Evolutionary conservation across 176 grass and related monocot species (phyloP).

Genomic region (Poa annua): DNA sequence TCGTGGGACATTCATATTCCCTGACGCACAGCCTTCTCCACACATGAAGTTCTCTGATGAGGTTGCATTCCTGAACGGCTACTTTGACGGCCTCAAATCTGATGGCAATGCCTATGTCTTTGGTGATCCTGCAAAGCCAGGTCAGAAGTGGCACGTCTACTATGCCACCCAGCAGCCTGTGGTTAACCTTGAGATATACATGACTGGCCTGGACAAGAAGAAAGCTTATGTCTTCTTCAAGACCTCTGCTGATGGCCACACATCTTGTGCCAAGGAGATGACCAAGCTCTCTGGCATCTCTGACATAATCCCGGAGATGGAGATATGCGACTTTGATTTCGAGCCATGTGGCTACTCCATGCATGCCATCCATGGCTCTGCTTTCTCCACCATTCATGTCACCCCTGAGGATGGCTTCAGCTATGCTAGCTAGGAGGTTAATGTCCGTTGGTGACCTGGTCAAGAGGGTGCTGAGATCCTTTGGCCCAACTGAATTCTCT

Average conservation of each 20-base stretch:
- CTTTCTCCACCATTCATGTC: conserved; percentile 75
- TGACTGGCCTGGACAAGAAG: conserved; percentile 68
- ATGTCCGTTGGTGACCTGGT: conserved; percentile 48
- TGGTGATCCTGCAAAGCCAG: conserved; percentile 59
- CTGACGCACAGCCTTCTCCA: conserved; percentile 66
- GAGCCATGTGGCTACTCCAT: conserved; percentile 84
- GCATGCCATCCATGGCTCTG: conserved; percentile 64
- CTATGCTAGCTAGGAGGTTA: conserved; percentile 83
- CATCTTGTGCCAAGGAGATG: conserved; percentile 68
- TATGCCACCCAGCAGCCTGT: conserved; percentile 61
- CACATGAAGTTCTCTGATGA: conserved; percentile 81
- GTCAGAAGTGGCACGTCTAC: conserved; percentile 78
- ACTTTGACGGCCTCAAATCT: conserved; percentile 63
- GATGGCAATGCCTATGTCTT: conserved; percentile 74
- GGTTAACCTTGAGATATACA: conserved; percentile 83
- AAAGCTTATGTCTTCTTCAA: conserved; percentile 76
- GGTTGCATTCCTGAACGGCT: conserved; percentile 53
- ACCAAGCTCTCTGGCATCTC: conserved; percentile 70
- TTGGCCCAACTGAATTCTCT: conserved; percentile 67
- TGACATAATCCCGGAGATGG: conserved; percentile 75
- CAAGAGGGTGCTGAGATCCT: conserved; percentile 68
- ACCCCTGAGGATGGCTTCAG: conserved; percentile 87
- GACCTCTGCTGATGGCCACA: conserved; percentile 56
- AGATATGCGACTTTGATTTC: conserved; percentile 76
- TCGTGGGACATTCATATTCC: conserved; percentile 77